Evolutionary conservation across 352 stramenopile species (phyloP).

Genomic region (Phytophthora cryptogea): DNA sequence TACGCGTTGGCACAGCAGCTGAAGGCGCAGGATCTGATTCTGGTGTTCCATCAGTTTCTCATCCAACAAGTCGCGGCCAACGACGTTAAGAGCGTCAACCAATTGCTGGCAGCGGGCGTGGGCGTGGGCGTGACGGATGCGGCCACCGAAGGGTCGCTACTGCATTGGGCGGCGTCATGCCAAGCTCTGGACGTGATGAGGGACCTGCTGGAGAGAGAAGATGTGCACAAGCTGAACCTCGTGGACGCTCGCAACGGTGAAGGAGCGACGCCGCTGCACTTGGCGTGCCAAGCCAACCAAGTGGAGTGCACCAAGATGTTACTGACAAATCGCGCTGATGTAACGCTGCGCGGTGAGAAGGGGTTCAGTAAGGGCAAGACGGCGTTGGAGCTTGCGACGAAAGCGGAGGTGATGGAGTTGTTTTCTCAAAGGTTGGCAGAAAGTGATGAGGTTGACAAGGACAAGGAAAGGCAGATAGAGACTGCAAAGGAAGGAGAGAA

Average conservation of each 20-base stretch:
- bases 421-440: slow-evolving; percentile 22
- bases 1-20: slow-evolving; percentile 71
- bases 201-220: slow-evolving; percentile 46
- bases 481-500: slow-evolving; percentile 3
- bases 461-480: background rate
- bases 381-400: slow-evolving; percentile 57
- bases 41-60: slow-evolving; percentile 88
- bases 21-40: slow-evolving; percentile 60
- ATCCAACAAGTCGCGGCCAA: slow-evolving; percentile 83
- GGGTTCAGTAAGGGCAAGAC: slow-evolving; percentile 63
- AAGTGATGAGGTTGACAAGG: background rate
- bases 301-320: slow-evolving; percentile 61
- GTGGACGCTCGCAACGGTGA: slow-evolving; percentile 67
- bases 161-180: slow-evolving; percentile 85
- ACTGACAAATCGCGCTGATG: slow-evolving; percentile 48
- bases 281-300: slow-evolving; percentile 64
- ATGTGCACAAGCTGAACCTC: slow-evolving; percentile 41
- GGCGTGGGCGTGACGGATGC: slow-evolving; percentile 58
- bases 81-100: slow-evolving; percentile 53
- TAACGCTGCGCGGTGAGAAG: slow-evolving; percentile 44
- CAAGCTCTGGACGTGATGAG: slow-evolving; percentile 59
- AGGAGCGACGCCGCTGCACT: slow-evolving; percentile 76
- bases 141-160: slow-evolving; percentile 57
- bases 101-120: slow-evolving; percentile 68
- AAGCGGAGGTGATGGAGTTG: slow-evolving; percentile 47